Conservation (phyloP, 208 protist genomes). For the Hexamita inflata region DNA sequence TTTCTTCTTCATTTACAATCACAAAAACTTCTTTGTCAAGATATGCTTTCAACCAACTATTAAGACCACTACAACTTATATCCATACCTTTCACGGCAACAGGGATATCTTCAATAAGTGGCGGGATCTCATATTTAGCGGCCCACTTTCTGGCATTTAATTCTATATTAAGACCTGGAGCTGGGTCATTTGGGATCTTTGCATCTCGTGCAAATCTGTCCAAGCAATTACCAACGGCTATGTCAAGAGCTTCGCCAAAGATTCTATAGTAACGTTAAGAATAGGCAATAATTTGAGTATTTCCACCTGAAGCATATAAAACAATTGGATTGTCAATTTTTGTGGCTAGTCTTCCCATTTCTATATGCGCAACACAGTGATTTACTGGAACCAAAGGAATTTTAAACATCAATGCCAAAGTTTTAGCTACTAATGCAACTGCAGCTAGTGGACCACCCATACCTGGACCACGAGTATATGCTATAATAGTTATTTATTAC, state of each 20-base stretch:
- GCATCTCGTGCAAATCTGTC: conserved; percentile 77
- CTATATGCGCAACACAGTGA: conserved; percentile 97
- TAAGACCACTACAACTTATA: conserved; percentile 50
- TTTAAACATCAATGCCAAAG: conserved; percentile 61
- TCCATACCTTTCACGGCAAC: conserved; percentile 55
- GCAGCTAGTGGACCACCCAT: conserved; percentile 80
- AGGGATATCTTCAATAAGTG: too few species aligned
- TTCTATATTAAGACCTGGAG: conserved; percentile 97
- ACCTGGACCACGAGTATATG: conserved; percentile 81
- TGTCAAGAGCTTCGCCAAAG: conserved; percentile 99
- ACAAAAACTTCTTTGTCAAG: conserved; percentile 17
- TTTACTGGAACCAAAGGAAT: conserved; percentile 87
- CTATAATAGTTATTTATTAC: conserved; percentile 69
- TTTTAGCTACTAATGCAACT: conserved; percentile 61
- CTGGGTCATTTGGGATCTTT: conserved; percentile 88
- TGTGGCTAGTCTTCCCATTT: conserved; percentile 93
- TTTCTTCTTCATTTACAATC: too few species aligned
- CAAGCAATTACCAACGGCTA: conserved; percentile 83
- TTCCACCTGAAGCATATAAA: conserved; percentile 95
- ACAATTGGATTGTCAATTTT: conserved; percentile 76
- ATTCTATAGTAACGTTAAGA: conserved; percentile 78
- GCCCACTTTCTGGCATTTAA: conserved; percentile 63
- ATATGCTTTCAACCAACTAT: conserved; percentile 20
- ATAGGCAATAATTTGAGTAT: conserved; percentile 94
- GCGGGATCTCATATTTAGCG: too few species aligned